These are phyloP conservation scores for Carex parvula DNA, from an alignment of 176 grass and related monocot species.

Conservation along the genomic window DNA sequence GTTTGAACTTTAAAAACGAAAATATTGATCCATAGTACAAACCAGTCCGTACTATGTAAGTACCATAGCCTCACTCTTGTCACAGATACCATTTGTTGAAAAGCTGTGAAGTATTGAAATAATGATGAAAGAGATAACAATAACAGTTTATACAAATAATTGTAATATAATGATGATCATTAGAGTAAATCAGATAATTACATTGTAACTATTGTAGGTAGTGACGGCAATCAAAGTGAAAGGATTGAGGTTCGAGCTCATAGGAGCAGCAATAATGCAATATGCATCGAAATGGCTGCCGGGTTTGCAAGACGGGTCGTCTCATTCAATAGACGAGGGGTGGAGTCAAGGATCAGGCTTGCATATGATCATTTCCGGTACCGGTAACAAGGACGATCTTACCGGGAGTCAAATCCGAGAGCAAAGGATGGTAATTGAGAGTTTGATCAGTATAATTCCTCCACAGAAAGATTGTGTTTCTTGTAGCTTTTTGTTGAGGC, in stretches of 20 bases:
- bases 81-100: too few relatives aligned
- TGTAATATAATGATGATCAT: not conserved
- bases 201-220: constrained; percentile 11
- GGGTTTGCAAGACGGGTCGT: constrained; percentile 48
- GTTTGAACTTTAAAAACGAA: too few relatives aligned
- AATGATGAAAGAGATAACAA: not conserved
- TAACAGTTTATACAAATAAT: not conserved
- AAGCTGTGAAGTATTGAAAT: not conserved
- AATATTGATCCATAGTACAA: too few relatives aligned
- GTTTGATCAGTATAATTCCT: constrained; percentile 93
- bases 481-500: constrained; percentile 78
- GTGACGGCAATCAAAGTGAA: constrained; percentile 96
- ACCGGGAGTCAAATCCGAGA: constrained; percentile 45
- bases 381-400: constrained; percentile 52
- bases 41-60: too few relatives aligned
- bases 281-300: constrained; percentile 92
- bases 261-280: constrained; percentile 81
- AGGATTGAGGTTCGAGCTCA: constrained; percentile 86
- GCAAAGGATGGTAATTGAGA: constrained; percentile 98
- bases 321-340: constrained; percentile 28
- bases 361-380: constrained; percentile 70
- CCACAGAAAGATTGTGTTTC: constrained; percentile 84
- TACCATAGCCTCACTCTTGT: too few relatives aligned
- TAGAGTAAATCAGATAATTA: not conserved
- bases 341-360: constrained; percentile 45